Evolutionary conservation across 176 grass and related monocot genomes (phyloP).

Genomic region (Miscanthus lutarioriparius): DNA sequence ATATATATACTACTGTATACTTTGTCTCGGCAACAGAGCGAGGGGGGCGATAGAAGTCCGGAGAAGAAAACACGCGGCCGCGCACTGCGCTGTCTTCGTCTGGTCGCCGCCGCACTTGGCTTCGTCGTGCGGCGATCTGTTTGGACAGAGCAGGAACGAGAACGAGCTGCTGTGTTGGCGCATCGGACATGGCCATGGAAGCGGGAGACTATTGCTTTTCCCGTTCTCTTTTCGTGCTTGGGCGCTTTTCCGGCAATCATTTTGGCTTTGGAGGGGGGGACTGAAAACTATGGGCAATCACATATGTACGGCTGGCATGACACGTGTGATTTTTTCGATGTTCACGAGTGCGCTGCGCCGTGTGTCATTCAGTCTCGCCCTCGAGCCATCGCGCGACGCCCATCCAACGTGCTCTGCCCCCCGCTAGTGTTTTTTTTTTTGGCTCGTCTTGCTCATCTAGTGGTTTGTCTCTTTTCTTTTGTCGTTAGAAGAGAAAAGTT

Average conservation of each 20-base stretch:
- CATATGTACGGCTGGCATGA: background rate
- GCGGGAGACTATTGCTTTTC: background rate
- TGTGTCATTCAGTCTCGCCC: background rate
- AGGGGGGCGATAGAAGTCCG: too few species aligned
- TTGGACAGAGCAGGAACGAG: background rate
- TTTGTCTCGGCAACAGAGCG: too few species aligned
- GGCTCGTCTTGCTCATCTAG: background rate
- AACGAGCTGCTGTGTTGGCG: background rate
- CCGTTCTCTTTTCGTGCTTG: background rate
- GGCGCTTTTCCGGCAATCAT: background rate
- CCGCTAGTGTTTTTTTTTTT: background rate
- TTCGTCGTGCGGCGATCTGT: constrained; percentile 2
- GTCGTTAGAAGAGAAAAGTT: too few species aligned
- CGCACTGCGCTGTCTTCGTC: too few species aligned
- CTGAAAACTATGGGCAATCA: constrained; percentile 17
- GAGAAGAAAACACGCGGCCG: too few species aligned
- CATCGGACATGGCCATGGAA: too few species aligned
- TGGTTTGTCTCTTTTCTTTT: background rate
- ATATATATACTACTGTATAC: background rate
- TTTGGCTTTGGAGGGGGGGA: background rate
- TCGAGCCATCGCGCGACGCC: background rate
- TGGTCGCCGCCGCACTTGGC: background rate
- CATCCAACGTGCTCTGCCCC: background rate
- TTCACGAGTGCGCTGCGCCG: too few species aligned
- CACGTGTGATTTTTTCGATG: background rate